Base-by-base conservation (phyloP, 2,329 filamentous ascomycete species). In the Lasiodiplodia hormozganensis region DNA sequence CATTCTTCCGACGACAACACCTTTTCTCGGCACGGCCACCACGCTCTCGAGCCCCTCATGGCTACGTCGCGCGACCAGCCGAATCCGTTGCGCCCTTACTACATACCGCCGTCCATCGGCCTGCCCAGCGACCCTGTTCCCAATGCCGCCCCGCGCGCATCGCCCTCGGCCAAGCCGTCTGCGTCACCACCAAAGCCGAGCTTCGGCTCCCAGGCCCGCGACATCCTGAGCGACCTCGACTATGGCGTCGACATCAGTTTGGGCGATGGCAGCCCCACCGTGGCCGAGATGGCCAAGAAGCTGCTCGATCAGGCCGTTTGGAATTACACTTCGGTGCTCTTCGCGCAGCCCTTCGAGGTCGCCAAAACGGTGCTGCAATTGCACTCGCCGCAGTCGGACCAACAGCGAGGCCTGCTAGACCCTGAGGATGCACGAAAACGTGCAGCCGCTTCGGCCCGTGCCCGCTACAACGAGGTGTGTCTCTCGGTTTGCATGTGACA, bases 291-390 rank as follows among this genome's bases (percentile, higher is more conserved):
- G 71, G 84, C 91, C 53, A 92, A 91, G 77, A 90, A 91, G 71
- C 82, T 97, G 70, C 77, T 97, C 58, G 94, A 98, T 77, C 90
- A 94, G 78, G 88, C 96, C 72, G 78, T 97, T 79, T 96, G 94
- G 90, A 95, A 96, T 77, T 99, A 99, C 82, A 91, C 90, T 16
- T 93, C 91, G 69, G 90, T 97, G 28, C 81, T 98, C 75, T 90
- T 97, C 77, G 92, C 93, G 66, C 96, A 99, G 81, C 96, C 96
- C 16, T 98, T 99, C 79, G 96, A 98, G 84, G 94, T 97, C 69
- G 94, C 95, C 76, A 98, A 97, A 86, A 96, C 91, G 16, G 88
- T 98, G 68, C 82, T 99, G 73, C 96, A 99, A 81, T 89, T 94
- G 64, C 88, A 88, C 71, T 81, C 87, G 65, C 83, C 83, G 11